Evolutionary conservation across 176 grass and related monocot species (phyloP), one percentile per base, ranked within the genome.

Genomic region (Oryza coarctata): DNA sequence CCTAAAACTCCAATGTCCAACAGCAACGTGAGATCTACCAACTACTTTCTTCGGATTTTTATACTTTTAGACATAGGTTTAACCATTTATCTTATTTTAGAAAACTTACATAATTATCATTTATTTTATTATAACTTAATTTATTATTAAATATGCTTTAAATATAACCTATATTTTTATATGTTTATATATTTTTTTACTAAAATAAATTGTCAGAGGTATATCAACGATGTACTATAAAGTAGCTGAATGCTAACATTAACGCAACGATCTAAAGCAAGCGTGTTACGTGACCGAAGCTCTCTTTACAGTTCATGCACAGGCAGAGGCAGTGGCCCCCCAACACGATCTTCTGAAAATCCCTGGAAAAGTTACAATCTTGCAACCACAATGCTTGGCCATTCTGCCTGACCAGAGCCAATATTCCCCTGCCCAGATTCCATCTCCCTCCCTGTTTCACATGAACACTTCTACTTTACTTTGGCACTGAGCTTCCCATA

Each of bases 261-360:
- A 15, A 55, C 55, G 65, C 79, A 31, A 65, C 6, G 30, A 39
- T 15, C 30, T 35, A 31, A 65, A 70, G 35, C 2, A 18, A 28
- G 25, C n/a, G 25, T 60, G 26, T 15, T 26, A 13, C 32, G 62
- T 63, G 12, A 8, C 49, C 25, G 8, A 28, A 22, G 36, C 14
- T 30, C 31, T 36, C 45, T 62, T 88, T 68, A 60, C 76, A 70
- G 72, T 80, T 80, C 70, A 49, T 18, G 10, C 70, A 70, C 63
- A 62, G 71, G 49, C 33, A 32, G 63, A 62, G 71, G 49, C 33
- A 32, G 63, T 36, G 74, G 18, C 22, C 31, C 30, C 22, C 39
- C 1, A 15, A 20, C 23, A n/a, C 60, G 17, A 73, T 50, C 79
- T 45, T 27, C 49, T 34, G 20, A 34, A 28, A 33, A 70, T 71